A percentile compares a stretch with the other conserved stretches of the same genome.
Conservation (phyloP, 345 rosid genomes). For the Punica granatum region DNA sequence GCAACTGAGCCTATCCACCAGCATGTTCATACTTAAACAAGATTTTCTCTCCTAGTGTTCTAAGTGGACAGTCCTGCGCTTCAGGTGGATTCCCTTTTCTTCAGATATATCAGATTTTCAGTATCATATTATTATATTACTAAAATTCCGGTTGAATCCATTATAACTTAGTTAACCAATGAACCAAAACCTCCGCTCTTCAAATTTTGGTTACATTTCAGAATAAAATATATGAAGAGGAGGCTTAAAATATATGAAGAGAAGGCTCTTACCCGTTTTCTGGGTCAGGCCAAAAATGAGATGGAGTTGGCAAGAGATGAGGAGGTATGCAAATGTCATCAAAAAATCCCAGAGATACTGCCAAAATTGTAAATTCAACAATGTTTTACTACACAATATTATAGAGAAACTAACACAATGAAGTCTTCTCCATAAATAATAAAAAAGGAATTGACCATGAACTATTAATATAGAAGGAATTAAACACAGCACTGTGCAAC, state of each 20-base stretch:
- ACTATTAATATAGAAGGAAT: not conserved
- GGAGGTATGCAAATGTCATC: constrained; percentile 65
- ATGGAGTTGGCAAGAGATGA: constrained; percentile 49
- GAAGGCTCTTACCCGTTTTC: constrained; percentile 33
- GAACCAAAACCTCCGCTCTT: not conserved
- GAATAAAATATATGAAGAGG: not conserved
- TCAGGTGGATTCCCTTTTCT: not conserved
- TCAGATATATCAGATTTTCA: not conserved
- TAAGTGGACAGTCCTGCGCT: not conserved
- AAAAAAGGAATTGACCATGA: not conserved
- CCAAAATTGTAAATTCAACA: constrained; percentile 8
- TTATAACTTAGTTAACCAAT: not conserved
- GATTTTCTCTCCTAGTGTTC: not conserved
- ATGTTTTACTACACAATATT: not conserved
- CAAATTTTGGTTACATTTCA: not conserved
- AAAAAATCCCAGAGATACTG: constrained; percentile 94
- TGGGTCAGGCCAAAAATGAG: constrained; percentile 41
- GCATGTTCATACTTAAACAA: not conserved
- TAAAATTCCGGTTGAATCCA: not conserved
- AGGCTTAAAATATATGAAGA: not conserved
- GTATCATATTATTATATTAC: not conserved
- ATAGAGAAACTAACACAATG: too few species aligned
- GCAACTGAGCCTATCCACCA: not conserved
- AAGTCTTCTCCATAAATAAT: not conserved
- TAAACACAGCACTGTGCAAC: not conserved